Evolutionary conservation across 768 basidiomycete species (phyloP).

Genomic region (Rhodotorula diobovata): DNA sequence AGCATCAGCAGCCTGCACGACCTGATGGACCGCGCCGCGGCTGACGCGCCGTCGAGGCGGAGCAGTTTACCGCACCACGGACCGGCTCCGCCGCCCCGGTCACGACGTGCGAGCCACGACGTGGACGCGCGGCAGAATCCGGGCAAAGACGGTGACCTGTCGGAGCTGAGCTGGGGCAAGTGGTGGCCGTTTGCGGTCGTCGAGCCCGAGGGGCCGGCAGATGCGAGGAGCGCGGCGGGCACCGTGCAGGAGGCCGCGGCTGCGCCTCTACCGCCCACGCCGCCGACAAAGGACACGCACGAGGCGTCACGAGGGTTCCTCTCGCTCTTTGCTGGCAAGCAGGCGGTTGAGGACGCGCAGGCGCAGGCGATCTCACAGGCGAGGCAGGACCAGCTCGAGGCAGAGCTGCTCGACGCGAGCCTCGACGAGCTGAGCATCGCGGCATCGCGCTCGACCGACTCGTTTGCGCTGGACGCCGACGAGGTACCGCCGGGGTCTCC

Average conservation of each 20-base stretch:
- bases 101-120: neutral
- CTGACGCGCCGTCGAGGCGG: neutral
- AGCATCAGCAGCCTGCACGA: slow-evolving; percentile 9
- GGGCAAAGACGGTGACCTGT: neutral
- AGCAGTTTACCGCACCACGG: neutral
- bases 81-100: neutral
- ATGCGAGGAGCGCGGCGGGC: too few relatives aligned
- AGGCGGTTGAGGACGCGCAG: slow-evolving; percentile 4
- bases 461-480: neutral
- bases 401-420: slow-evolving; percentile 13
- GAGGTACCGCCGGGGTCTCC: neutral
- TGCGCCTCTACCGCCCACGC: neutral
- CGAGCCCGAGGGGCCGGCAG: neutral
- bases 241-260: neutral
- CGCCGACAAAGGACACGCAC: slow-evolving; percentile 7
- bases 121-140: neutral
- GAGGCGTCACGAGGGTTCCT: neutral
- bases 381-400: slow-evolving; percentile 16
- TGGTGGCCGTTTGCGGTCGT: slow-evolving; percentile 39
- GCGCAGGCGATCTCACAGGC: neutral
- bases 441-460: neutral
- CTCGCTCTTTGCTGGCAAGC: slow-evolving; percentile 21
- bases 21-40: neutral
- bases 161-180: slow-evolving; percentile 26
- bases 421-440: slow-evolving; percentile 7